Conservation (phyloP, 2,329 filamentous ascomycete genomes). For the Leptographium procerum region DNA sequence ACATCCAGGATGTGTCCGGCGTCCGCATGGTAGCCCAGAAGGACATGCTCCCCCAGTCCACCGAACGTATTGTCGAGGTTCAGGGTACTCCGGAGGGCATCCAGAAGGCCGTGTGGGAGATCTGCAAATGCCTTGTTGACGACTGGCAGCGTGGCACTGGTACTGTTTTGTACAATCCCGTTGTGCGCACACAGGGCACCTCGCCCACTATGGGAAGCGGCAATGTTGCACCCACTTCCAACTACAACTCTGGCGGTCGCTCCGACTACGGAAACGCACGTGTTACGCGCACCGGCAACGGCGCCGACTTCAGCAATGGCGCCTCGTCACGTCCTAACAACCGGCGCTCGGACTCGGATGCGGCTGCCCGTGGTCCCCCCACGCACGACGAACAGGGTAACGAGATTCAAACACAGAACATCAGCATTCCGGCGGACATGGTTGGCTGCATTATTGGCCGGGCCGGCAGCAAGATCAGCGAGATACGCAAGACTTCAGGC, state of each 20-base stretch:
- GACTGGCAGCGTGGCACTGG: slow-evolving; percentile 96
- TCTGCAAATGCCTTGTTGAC: slow-evolving; percentile 95
- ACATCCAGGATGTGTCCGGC: slow-evolving; percentile 92
- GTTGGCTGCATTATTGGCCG: slow-evolving; percentile 98
- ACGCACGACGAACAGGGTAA: slow-evolving; percentile 93
- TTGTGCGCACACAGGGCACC: slow-evolving; percentile 69
- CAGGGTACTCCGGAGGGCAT: slow-evolving; percentile 92
- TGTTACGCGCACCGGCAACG: slow-evolving; percentile 92
- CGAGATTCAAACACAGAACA: slow-evolving; percentile 97
- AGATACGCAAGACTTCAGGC: slow-evolving; percentile 93
- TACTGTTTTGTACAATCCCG: slow-evolving; percentile 94
- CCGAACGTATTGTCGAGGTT: slow-evolving; percentile 93
- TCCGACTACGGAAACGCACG: slow-evolving; percentile 52
- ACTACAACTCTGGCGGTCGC: slow-evolving; percentile 28
- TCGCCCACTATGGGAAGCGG: slow-evolving; percentile 35
- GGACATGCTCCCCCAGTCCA: slow-evolving; percentile 98
- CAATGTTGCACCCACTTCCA: slow-evolving; percentile 19
- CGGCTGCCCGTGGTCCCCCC: slow-evolving; percentile 66
- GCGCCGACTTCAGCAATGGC: slow-evolving; percentile 90
- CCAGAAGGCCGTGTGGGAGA: slow-evolving; percentile 95
- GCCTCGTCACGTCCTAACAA: slow-evolving; percentile 51
- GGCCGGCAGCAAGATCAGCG: slow-evolving; percentile 91
- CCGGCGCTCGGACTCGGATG: slow-evolving; percentile 75
- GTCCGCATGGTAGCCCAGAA: slow-evolving; percentile 99
- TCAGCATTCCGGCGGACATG: slow-evolving; percentile 99